phyloP scores from a whole-genome alignment of 345 rosid species.

The Aquilaria malaccensis region DNA sequence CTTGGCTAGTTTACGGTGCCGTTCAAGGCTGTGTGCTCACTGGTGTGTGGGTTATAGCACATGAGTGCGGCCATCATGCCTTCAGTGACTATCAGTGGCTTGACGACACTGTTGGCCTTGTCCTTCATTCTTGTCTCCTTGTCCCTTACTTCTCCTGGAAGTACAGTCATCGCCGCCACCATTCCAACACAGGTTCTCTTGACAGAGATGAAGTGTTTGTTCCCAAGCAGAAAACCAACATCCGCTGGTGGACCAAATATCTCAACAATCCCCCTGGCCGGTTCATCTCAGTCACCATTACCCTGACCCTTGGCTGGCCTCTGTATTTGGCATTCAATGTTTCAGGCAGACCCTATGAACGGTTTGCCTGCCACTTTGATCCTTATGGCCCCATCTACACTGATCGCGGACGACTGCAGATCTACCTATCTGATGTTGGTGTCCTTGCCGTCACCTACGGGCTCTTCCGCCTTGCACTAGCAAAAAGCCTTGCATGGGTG shows the following conservation, averaged over 20 bases:
- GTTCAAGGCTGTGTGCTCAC: slow-evolving; percentile 70
- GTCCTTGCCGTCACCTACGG: slow-evolving; percentile 44
- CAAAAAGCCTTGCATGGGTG: slow-evolving; percentile 58
- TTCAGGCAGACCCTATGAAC: slow-evolving; percentile 64
- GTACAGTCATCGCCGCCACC: slow-evolving; percentile 91
- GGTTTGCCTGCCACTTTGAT: slow-evolving; percentile 68
- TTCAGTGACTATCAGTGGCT: slow-evolving; percentile 91
- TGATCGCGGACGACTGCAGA: slow-evolving; percentile 68
- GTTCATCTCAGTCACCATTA: slow-evolving; percentile 28
- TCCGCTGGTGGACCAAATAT: slow-evolving; percentile 53
- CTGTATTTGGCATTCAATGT: slow-evolving; percentile 75
- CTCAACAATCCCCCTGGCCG: slow-evolving; percentile 80
- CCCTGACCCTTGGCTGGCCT: slow-evolving; percentile 83
- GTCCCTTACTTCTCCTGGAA: slow-evolving; percentile 97
- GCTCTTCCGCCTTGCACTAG: slow-evolving; percentile 44
- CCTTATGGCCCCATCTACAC: slow-evolving; percentile 75
- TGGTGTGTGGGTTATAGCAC: slow-evolving; percentile 86
- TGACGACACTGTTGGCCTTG: slow-evolving; percentile 72
- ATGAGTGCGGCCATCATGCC: slow-evolving; percentile 96
- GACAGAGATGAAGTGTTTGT: slow-evolving; percentile 85
- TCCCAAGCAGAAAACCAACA: slow-evolving; percentile 46
- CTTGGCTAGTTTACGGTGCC: slow-evolving; percentile 86
- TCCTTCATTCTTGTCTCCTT: slow-evolving; percentile 74
- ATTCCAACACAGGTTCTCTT: slow-evolving; percentile 81
- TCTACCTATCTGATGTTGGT: slow-evolving; percentile 64